These are phyloP conservation scores for Stachybotrys chartarum DNA, from an alignment of 2,329 filamentous ascomycete species.

Conservation along the genomic window DNA sequence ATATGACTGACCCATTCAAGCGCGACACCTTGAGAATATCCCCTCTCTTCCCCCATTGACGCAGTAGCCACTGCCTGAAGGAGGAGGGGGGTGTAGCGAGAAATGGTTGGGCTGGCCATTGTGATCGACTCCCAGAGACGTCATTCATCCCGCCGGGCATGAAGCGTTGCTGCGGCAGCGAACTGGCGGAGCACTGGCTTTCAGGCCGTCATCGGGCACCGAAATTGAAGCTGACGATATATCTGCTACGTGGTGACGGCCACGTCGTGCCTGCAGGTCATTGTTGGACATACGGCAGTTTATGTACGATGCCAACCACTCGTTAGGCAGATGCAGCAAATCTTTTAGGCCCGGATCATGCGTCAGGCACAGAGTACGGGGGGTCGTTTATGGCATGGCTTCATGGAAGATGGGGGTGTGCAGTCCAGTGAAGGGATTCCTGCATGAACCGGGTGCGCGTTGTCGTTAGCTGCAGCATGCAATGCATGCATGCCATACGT, in stretches of 20 bases:
- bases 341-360: not conserved
- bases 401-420: not conserved
- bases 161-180: not conserved
- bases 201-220: constrained; percentile 21
- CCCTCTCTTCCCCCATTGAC: no score
- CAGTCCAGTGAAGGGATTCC: constrained; percentile 9
- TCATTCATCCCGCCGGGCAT: not conserved
- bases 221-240: constrained; percentile 6
- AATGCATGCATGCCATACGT: constrained; percentile 21
- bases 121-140: not conserved
- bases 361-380: constrained; percentile 8
- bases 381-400: not conserved
- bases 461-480: constrained; percentile 19
- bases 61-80: not conserved
- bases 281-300: not conserved
- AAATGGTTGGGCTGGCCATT: not conserved
- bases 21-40: no score
- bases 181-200: not conserved
- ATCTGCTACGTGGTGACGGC: not conserved
- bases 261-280: constrained; percentile 1
- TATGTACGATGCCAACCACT: constrained; percentile 5
- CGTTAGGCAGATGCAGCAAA: constrained; percentile 11
- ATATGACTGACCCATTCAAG: not conserved
- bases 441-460: constrained; percentile 18
- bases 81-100: not conserved